Conservation (phyloP, 2,329 filamentous ascomycete genomes). For the Clarireedia homoeocarpa region DNA sequence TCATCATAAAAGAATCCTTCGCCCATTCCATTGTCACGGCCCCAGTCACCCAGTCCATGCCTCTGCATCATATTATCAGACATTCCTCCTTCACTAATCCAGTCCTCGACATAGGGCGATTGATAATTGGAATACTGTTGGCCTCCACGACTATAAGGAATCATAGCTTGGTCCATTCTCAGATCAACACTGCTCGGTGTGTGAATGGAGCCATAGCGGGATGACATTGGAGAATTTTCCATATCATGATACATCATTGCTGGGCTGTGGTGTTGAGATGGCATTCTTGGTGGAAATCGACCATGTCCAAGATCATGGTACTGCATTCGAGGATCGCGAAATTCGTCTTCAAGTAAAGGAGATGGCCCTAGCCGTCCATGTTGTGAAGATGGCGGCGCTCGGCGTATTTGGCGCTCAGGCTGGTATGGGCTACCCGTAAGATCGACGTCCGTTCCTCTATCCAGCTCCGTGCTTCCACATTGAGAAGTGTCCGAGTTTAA, state of each 20-base stretch:
- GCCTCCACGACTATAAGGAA: neutral
- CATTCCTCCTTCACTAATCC: conserved; percentile 2
- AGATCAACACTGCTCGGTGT: neutral
- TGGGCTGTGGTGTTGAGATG: neutral
- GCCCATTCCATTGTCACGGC: neutral
- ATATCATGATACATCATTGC: conserved; percentile 2
- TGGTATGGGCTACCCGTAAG: neutral
- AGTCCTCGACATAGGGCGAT: conserved; percentile 7
- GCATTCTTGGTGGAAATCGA: neutral
- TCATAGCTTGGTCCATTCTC: neutral
- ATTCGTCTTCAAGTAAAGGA: neutral
- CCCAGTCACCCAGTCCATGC: neutral
- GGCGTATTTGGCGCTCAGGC: neutral
- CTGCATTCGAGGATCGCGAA: neutral
- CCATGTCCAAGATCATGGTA: conserved; percentile 1
- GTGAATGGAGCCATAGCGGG: conserved; percentile 3
- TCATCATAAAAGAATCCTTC: conserved; percentile 1
- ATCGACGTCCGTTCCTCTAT: neutral
- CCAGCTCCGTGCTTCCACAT: neutral
- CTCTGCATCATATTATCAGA: conserved; percentile 1
- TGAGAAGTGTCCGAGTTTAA: neutral
- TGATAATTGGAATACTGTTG: neutral
- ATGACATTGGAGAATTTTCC: neutral
- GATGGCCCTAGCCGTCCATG: neutral
- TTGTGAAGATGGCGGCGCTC: neutral